Percentiles rank a stretch among this genome's conserved stretches.
These are phyloP conservation scores for Pholiota adiposa DNA, from an alignment of 1,284 basidiomycete genomes.

Conservation along the genomic window DNA sequence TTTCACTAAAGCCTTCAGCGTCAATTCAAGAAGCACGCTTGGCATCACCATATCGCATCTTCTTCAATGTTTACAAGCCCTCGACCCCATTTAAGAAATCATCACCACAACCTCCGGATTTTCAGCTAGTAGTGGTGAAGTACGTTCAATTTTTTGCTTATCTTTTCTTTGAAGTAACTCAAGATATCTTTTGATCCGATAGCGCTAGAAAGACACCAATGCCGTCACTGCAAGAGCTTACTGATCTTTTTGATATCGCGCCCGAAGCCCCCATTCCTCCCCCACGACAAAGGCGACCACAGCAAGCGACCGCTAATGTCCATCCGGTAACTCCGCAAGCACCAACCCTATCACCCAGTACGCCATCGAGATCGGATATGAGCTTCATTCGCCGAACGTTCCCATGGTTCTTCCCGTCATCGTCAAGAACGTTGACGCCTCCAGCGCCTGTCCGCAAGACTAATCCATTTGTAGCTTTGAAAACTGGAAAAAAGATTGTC, in stretches of 20 bases:
- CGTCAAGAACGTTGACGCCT: conserved; percentile 26
- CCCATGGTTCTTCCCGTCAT: conserved; percentile 35
- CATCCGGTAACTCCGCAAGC: neutral
- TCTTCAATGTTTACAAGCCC: conserved; percentile 95
- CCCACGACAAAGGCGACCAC: conserved; percentile 47
- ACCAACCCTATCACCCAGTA: neutral
- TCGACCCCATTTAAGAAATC: conserved; percentile 82
- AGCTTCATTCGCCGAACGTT: conserved; percentile 30
- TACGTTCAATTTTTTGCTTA: conserved; percentile 41
- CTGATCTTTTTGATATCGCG: conserved; percentile 61
- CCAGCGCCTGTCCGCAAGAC: conserved; percentile 35
- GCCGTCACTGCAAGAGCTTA: conserved; percentile 73
- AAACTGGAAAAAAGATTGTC: conserved; percentile 84
- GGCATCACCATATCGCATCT: conserved; percentile 76
- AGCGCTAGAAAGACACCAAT: conserved; percentile 77
- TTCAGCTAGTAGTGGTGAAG: conserved; percentile 86
- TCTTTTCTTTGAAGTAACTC: conserved; percentile 2
- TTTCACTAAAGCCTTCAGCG: conserved; percentile 34
- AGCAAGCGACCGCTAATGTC: neutral
- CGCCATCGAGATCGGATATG: conserved; percentile 4
- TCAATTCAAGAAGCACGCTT: conserved; percentile 15
- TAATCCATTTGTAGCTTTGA: conserved; percentile 79
- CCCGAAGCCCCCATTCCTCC: conserved; percentile 60
- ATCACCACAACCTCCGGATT: conserved; percentile 83
- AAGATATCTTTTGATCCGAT: neutral